Conservation (phyloP, 768 basidiomycete species). For the Epithele typhae region DNA sequence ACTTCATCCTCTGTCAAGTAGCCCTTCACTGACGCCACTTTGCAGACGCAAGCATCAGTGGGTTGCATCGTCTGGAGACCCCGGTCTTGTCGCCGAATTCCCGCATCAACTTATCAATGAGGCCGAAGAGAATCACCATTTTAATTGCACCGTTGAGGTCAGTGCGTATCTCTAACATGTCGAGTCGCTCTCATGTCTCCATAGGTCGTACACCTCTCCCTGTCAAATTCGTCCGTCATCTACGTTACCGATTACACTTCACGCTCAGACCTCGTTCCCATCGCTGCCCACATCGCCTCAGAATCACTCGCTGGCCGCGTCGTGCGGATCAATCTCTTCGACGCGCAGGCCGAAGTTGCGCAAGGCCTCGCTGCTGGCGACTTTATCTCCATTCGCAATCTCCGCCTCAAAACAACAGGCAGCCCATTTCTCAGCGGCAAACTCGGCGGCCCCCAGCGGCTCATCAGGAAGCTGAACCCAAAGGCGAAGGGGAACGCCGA, state of each 20-base stretch:
- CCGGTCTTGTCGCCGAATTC: conserved; percentile 29
- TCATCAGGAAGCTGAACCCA: conserved; percentile 42
- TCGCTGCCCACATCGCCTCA: conserved; percentile 27
- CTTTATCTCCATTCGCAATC: conserved; percentile 44
- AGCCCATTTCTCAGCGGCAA: conserved; percentile 34
- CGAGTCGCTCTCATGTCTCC: neutral
- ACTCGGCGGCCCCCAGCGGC: conserved; percentile 42
- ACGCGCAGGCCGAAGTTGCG: conserved; percentile 40
- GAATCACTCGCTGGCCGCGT: conserved; percentile 45
- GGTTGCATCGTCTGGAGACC: conserved; percentile 27
- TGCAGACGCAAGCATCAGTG: conserved; percentile 50
- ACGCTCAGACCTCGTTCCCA: conserved; percentile 38
- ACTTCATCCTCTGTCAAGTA: conserved; percentile 19
- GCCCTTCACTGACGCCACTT: neutral
- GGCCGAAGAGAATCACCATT: conserved; percentile 36
- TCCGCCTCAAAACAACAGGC: conserved; percentile 41
- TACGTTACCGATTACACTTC: conserved; percentile 67
- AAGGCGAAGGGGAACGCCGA: conserved; percentile 33
- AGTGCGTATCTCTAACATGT: too few species aligned
- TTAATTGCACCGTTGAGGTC: conserved; percentile 61
- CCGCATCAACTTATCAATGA: conserved; percentile 46
- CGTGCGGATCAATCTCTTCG: conserved; percentile 47
- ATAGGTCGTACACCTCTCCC: conserved; percentile 44
- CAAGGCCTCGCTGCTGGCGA: conserved; percentile 36
- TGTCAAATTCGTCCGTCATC: conserved; percentile 34